Evolutionary conservation across 129 eudicot species (phyloP).

Genomic region (Oenanthe sinensis): DNA sequence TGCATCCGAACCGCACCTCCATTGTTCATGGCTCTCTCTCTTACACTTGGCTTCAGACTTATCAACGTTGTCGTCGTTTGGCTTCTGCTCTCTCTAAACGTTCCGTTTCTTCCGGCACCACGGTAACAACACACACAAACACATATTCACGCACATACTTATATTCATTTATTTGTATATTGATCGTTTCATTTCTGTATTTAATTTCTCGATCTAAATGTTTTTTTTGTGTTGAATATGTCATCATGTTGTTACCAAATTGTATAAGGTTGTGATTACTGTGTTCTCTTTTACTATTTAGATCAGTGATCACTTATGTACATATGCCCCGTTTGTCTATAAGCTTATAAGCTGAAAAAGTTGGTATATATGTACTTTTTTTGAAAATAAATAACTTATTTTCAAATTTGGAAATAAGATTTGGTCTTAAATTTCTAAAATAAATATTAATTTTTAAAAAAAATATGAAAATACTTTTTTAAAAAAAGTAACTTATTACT

Average conservation of each 20-base stretch:
- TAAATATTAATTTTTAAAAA: no score
- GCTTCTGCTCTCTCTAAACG: slow-evolving; percentile 66
- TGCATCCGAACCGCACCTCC: slow-evolving; percentile 64
- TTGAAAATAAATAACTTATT: no score
- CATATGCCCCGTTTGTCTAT: no score
- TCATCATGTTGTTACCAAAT: neutral
- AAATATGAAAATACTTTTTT: no score
- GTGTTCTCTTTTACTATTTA: neutral
- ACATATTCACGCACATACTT: neutral
- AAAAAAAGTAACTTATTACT: no score
- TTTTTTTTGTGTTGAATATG: neutral
- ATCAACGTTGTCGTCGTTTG: slow-evolving; percentile 68
- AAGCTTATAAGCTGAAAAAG: no score
- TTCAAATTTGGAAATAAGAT: no score
- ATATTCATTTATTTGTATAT: neutral
- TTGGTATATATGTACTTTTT: no score
- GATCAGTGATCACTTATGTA: neutral
- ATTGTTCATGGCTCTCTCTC: slow-evolving; percentile 49
- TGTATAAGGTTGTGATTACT: neutral
- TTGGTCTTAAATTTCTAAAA: no score
- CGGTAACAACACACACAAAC: slow-evolving; percentile 35
- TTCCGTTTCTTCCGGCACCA: slow-evolving; percentile 49
- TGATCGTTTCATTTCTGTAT: neutral
- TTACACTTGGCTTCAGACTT: slow-evolving; percentile 87
- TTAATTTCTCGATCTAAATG: neutral